These are phyloP conservation scores for Neurospora sp. DNA, from an alignment of 495 filamentous ascomycete species.

Conservation along the genomic window DNA sequence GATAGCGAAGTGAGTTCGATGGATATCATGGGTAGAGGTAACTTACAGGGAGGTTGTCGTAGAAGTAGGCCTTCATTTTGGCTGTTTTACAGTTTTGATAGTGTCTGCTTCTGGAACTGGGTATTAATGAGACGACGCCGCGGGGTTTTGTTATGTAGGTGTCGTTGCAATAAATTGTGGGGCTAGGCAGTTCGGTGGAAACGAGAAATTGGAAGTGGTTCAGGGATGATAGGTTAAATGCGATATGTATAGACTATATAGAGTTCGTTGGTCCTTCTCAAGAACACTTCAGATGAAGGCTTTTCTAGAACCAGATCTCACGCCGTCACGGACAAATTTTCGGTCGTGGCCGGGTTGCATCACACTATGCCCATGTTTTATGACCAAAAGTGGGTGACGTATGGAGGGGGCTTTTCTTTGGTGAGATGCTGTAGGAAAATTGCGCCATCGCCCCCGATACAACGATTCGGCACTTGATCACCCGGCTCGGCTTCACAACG, in stretches of 20 bases:
- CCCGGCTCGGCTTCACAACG: not conserved
- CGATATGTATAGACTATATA: not conserved
- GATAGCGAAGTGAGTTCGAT: not conserved
- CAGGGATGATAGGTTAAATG: not conserved
- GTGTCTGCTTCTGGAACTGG: not conserved
- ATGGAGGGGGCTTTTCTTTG: not conserved
- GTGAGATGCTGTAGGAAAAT: conserved; percentile 1
- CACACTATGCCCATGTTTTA: not conserved
- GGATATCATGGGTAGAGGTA: not conserved
- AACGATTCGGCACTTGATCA: not conserved
- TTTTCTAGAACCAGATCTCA: not conserved
- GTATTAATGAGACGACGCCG: not conserved
- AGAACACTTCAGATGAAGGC: not conserved
- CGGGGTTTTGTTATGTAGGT: not conserved
- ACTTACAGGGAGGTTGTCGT: conserved; percentile 67
- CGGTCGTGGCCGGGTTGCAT: not conserved
- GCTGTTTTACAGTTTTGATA: not conserved
- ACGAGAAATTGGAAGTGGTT: not conserved
- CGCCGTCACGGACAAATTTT: not conserved
- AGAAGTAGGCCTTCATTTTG: conserved; percentile 75
- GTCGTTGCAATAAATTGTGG: not conserved
- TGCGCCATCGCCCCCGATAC: conserved; percentile 3
- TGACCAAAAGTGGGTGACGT: not conserved
- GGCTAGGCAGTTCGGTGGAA: not conserved
- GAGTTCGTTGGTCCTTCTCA: not conserved